Percentiles rank a stretch among this genome's conserved stretches.
phyloP scores from a whole-genome alignment of 179 eudicot species.

The Spergularia azorica region DNA sequence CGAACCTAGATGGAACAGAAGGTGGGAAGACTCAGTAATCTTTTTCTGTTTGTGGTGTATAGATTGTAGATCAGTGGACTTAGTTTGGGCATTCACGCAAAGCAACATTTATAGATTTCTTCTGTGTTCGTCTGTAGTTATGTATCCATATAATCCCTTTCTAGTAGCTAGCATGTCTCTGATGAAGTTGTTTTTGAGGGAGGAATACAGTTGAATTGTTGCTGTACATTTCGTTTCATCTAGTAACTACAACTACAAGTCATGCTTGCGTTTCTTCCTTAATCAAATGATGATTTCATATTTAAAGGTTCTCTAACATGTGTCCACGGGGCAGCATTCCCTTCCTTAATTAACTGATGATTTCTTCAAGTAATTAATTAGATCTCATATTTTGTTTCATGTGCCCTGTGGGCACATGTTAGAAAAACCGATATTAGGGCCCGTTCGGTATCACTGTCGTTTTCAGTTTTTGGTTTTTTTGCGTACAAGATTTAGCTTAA shows the following conservation, averaged over 20 bases:
- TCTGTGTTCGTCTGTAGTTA: neutral
- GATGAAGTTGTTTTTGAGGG: neutral
- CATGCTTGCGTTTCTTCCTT: no score
- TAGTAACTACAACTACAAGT: neutral
- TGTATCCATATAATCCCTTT: constrained; percentile 1
- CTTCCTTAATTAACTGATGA: no score
- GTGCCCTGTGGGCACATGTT: no score
- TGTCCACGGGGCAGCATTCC: no score
- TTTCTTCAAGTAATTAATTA: no score
- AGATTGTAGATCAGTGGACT: constrained; percentile 21
- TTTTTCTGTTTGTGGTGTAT: neutral
- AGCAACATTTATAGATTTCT: neutral
- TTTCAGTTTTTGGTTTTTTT: no score
- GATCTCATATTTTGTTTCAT: no score
- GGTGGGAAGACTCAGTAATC: constrained; percentile 39
- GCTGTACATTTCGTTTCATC: neutral
- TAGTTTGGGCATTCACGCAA: constrained; percentile 2
- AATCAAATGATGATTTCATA: no score
- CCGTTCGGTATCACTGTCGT: no score
- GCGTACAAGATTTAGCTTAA: no score
- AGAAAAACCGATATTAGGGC: no score
- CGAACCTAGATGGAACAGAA: constrained; percentile 43
- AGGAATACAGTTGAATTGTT: neutral
- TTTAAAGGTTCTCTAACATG: no score
- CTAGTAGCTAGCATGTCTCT: neutral